These are phyloP conservation scores for Umbelopsis isabellina DNA, from an alignment of 192 early-diverging fungal species.

Conservation along the genomic window DNA sequence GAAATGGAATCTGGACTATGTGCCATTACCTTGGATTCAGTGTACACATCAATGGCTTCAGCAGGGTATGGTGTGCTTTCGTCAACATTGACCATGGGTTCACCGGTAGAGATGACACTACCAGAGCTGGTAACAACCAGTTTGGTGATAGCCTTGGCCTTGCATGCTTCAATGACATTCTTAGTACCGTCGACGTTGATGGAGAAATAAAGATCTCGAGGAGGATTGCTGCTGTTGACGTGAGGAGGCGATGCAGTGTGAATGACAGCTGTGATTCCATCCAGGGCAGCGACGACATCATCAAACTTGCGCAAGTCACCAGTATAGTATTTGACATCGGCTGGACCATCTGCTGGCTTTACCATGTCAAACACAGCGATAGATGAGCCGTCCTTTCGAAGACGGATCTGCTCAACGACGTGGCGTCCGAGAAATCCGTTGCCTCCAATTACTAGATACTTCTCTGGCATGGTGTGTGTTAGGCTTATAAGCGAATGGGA, in stretches of 20 bases:
- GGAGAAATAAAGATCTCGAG: conserved; percentile 70
- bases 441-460: conserved; percentile 82
- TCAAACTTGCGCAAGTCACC: conserved; percentile 56
- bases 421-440: conserved; percentile 87
- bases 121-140: conserved; percentile 88
- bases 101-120: conserved; percentile 86
- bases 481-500: not conserved
- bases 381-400: conserved; percentile 52
- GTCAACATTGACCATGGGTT: conserved; percentile 76
- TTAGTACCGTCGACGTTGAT: conserved; percentile 89
- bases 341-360: conserved; percentile 45
- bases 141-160: conserved; percentile 59
- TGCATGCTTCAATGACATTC: conserved; percentile 81
- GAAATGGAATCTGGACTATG: not conserved
- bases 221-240: conserved; percentile 55
- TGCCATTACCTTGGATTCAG: conserved; percentile 79
- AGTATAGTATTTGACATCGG: conserved; percentile 47
- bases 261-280: conserved; percentile 73
- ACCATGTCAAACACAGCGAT: conserved; percentile 88
- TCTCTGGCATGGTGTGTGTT: conserved; percentile 18
- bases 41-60: conserved; percentile 85
- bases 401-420: conserved; percentile 77
- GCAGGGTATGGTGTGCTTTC: conserved; percentile 79
- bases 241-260: conserved; percentile 91
- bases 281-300: conserved; percentile 65